These are phyloP conservation scores for Penicillium manginii DNA, from an alignment of 495 filamentous ascomycete genomes.

Conservation along the genomic window DNA sequence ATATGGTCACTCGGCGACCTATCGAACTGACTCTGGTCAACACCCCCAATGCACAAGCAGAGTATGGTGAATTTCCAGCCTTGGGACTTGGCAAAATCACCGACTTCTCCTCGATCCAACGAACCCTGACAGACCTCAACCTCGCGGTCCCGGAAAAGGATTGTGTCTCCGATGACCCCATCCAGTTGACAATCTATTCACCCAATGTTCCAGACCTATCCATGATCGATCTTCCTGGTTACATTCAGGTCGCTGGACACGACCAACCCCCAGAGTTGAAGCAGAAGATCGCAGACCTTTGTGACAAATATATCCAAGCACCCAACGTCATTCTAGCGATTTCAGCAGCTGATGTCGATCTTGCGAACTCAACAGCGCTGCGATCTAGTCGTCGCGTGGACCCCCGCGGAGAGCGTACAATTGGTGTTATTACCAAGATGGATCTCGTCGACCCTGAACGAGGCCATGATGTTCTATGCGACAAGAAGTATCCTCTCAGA, in stretches of 20 bases:
- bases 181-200: constrained; percentile 92
- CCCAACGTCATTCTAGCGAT: constrained; percentile 98
- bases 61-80: constrained; percentile 96
- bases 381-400: constrained; percentile 90
- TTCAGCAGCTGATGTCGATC: constrained; percentile 94
- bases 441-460: constrained; percentile 88
- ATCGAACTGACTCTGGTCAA: constrained; percentile 98
- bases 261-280: constrained; percentile 93
- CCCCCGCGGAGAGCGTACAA: constrained; percentile 91
- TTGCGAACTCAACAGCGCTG: constrained; percentile 94
- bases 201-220: constrained; percentile 95
- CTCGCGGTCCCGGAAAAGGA: constrained; percentile 85
- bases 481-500: constrained; percentile 91
- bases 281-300: constrained; percentile 93
- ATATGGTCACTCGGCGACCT: constrained; percentile 96
- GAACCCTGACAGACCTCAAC: constrained; percentile 93
- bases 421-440: constrained; percentile 99
- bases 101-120: constrained; percentile 91
- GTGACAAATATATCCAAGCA: constrained; percentile 96
- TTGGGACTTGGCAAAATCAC: constrained; percentile 88
- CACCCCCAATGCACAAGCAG: constrained; percentile 83
- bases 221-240: constrained; percentile 93
- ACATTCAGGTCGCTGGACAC: constrained; percentile 90
- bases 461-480: constrained; percentile 74
- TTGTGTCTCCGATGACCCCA: constrained; percentile 95